Conservation (phyloP, 2,329 filamentous ascomycete genomes). For the Lasiodiplodia sp. region DNA sequence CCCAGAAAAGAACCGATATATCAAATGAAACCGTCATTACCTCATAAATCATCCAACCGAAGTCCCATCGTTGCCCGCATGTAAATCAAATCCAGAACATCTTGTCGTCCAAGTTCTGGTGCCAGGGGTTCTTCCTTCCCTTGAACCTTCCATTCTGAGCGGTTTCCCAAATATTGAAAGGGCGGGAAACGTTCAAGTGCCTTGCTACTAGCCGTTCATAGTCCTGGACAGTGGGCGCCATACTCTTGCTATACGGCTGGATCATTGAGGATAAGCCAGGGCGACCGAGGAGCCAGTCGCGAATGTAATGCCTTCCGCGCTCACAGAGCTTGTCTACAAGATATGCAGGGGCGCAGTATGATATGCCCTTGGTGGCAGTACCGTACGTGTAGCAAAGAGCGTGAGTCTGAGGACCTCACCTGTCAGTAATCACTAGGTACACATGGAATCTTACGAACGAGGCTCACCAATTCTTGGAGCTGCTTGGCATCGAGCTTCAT, state of each 20-base stretch:
- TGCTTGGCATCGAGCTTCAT: constrained; percentile 34
- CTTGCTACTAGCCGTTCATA: not conserved
- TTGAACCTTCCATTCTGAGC: not conserved
- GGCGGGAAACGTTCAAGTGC: not conserved
- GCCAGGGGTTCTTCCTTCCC: constrained; percentile 37
- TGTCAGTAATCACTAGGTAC: not conserved
- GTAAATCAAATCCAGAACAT: constrained; percentile 39
- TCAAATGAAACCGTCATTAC: not conserved
- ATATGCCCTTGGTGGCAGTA: constrained; percentile 41
- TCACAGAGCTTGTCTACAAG: constrained; percentile 51
- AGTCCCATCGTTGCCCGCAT: not conserved
- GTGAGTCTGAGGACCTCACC: constrained; percentile 36
- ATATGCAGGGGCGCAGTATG: constrained; percentile 48
- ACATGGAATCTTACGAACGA: not conserved
- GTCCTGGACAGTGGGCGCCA: not conserved
- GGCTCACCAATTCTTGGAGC: constrained; percentile 34
- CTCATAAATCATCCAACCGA: not conserved
- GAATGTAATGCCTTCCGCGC: constrained; percentile 42
- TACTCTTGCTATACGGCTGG: not conserved
- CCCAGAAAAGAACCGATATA: not conserved
- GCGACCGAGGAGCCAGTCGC: constrained; percentile 29
- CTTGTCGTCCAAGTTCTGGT: constrained; percentile 33
- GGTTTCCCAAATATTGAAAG: constrained; percentile 5
- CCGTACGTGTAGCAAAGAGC: constrained; percentile 46
- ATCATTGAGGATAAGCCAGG: not conserved